Conservation (phyloP, 495 filamentous ascomycete species). For the Penicillium silybi region DNA sequence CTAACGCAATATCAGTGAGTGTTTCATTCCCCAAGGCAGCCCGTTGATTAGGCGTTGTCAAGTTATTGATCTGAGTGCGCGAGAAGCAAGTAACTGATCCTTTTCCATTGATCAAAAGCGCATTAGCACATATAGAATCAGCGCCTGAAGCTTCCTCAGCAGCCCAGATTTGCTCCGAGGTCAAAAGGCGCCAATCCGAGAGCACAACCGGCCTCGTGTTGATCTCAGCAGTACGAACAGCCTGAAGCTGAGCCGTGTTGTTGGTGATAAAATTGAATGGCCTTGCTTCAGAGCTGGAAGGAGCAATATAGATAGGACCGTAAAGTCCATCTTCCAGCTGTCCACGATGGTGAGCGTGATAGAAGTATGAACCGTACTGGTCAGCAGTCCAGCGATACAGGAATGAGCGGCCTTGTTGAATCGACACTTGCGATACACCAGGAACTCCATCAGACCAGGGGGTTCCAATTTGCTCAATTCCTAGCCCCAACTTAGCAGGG, state of each 20-base stretch:
- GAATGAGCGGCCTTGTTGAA: slow-evolving; percentile 42
- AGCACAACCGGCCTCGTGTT: slow-evolving; percentile 45
- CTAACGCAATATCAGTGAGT: slow-evolving; percentile 50
- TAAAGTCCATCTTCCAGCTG: slow-evolving; percentile 55
- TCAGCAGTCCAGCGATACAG: slow-evolving; percentile 43
- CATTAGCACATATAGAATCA: slow-evolving; percentile 44
- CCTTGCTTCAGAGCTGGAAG: slow-evolving; percentile 22
- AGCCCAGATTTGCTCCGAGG: slow-evolving; percentile 42
- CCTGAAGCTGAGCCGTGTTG: slow-evolving; percentile 31
- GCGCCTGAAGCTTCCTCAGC: slow-evolving; percentile 35
- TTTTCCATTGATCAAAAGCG: slow-evolving; percentile 54
- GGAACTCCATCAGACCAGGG: slow-evolving; percentile 56
- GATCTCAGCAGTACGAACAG: slow-evolving; percentile 43
- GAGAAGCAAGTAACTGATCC: slow-evolving; percentile 45
- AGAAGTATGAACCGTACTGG: slow-evolving; percentile 34
- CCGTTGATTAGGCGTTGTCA: slow-evolving; percentile 26
- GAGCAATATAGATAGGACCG: slow-evolving; percentile 48
- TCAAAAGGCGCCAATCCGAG: slow-evolving; percentile 53
- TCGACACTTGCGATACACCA: slow-evolving; percentile 43
- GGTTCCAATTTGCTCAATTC: slow-evolving; percentile 36
- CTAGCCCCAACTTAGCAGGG: slow-evolving; percentile 7
- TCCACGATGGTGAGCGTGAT: slow-evolving; percentile 50
- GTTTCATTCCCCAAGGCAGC: slow-evolving; percentile 22
- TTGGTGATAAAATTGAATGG: slow-evolving; percentile 47
- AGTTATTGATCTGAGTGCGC: slow-evolving; percentile 30